Evolutionary conservation across 2,329 filamentous ascomycete genomes (phyloP).

Genomic region (Parascedosporium putredinis): DNA sequence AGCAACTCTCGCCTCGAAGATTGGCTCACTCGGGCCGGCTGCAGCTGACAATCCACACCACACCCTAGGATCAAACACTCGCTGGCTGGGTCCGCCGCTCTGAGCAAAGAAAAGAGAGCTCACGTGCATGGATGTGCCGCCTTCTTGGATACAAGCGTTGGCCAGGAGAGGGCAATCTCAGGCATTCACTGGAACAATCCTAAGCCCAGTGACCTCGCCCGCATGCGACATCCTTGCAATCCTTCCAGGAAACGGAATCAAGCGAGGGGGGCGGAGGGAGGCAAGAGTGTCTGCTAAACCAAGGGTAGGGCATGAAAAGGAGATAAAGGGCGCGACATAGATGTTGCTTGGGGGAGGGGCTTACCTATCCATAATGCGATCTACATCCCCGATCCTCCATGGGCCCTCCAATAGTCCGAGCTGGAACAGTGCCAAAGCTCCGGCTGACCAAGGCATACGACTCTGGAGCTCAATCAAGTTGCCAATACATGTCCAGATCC

Average conservation of each 20-base stretch:
- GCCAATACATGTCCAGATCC: slow-evolving; percentile 62
- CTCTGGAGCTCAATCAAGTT: slow-evolving; percentile 62
- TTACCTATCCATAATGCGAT: slow-evolving; percentile 86
- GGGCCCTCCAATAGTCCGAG: slow-evolving; percentile 64
- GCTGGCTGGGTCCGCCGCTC: background rate
- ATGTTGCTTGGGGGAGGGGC: slow-evolving; percentile 25
- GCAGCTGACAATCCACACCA: slow-evolving; percentile 1
- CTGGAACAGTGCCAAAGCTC: slow-evolving; percentile 64
- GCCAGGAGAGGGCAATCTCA: slow-evolving; percentile 11
- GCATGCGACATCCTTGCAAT: slow-evolving; percentile 28
- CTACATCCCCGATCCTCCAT: slow-evolving; percentile 60
- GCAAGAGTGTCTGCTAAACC: slow-evolving; percentile 8
- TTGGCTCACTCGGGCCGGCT: background rate
- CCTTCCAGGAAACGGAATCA: slow-evolving; percentile 1
- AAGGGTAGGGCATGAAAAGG: background rate
- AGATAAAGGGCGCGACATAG: no score
- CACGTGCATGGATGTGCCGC: slow-evolving; percentile 3
- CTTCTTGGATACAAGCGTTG: background rate
- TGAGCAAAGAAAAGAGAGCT: background rate
- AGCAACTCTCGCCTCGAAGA: background rate
- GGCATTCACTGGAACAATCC: slow-evolving; percentile 25
- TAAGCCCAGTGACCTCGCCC: slow-evolving; percentile 34
- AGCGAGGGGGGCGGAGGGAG: slow-evolving; percentile 9
- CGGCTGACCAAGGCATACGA: slow-evolving; percentile 87
- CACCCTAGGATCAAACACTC: background rate